Base-by-base conservation (phyloP, 495 filamentous ascomycete genomes). In the Tuber brumale region DNA sequence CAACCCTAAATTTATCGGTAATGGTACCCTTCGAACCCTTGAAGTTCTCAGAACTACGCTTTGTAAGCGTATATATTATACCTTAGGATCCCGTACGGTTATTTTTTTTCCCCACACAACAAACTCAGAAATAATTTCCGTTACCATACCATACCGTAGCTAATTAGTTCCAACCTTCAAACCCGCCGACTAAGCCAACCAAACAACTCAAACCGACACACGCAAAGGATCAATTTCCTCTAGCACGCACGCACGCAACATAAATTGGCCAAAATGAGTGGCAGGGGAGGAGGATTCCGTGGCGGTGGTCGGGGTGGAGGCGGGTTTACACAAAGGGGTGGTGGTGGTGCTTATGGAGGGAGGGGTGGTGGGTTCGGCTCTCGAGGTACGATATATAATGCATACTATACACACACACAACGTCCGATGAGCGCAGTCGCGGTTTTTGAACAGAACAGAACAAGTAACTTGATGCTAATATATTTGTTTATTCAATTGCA, bases 301-400 rank as follows among this genome's bases (percentile, higher is more conserved):
- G 87, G 87, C 51, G 86, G 87, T 76, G 86, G 87, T 42, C 86
- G 87, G 80, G 87, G 86, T 73, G 80, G 85, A 51, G 87, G 86
- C 76, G 84, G 86, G 78, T 76, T 51, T 19, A 72, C 81, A 69
- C 83, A 82, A 72, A 82, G 86, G 81, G 85, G 86, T 81, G 72
- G 73, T 27, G 73, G n/a, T n/a, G n/a, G n/a, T n/a, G n/a, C n/a
- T n/a, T n/a, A n/a, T n/a, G n/a, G n/a, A n/a, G n/a, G n/a, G n/a
- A n/a, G 73, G 41, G 27, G 73, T 16, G 73, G 73, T 43, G 73
- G 73, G 35, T 75, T 75, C n/a, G 31, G 43, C 8, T 75, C 69
- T 18, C 69, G 73, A 75, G 73, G 73, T 66, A 35, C 14, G 57
- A 66, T 66, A 66, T 19, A 57, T 57, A n/a, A n/a, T n/a, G n/a